Evolutionary conservation across 345 rosid species (phyloP).

Genomic region (Litchi chinensis): DNA sequence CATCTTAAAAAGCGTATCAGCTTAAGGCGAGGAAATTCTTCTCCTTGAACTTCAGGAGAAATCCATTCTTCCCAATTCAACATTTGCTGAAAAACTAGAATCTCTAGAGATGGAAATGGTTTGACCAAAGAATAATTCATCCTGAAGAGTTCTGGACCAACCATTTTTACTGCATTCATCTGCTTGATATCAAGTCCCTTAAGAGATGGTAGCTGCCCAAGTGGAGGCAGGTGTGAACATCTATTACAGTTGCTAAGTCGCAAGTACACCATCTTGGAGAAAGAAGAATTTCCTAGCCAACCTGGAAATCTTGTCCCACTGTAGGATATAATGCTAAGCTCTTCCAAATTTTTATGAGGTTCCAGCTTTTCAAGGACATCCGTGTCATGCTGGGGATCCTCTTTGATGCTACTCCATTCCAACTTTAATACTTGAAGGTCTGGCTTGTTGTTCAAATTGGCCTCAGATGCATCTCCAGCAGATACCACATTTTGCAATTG

Average conservation of each 20-base stretch:
- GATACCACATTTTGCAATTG: constrained; percentile 24
- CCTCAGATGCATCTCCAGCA: constrained; percentile 18
- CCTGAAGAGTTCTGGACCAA: constrained; percentile 32
- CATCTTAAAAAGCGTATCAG: constrained; percentile 26
- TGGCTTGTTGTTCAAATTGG: constrained; percentile 16
- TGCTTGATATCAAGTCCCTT: background rate
- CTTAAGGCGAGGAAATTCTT: constrained; percentile 25
- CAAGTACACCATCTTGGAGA: too few species aligned
- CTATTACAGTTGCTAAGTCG: too few species aligned
- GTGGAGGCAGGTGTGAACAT: too few species aligned
- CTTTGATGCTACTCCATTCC: constrained; percentile 10
- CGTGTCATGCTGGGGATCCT: background rate
- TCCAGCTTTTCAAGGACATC: too few species aligned
- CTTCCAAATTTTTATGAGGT: too few species aligned
- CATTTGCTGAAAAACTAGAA: constrained; percentile 22
- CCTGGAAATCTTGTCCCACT: too few species aligned
- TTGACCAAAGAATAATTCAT: background rate
- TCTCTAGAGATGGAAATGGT: constrained; percentile 26
- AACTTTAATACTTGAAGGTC: constrained; percentile 21
- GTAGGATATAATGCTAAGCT: too few species aligned
- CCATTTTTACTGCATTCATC: constrained; percentile 16
- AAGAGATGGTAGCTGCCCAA: too few species aligned
- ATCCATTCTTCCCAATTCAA: constrained; percentile 30
- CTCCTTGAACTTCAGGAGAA: background rate
- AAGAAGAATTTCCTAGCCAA: too few species aligned